Percentiles rank a stretch among this genome's conserved stretches.
phyloP scores from a whole-genome alignment of 148 eudicot species.

The Rhododendron molle region DNA sequence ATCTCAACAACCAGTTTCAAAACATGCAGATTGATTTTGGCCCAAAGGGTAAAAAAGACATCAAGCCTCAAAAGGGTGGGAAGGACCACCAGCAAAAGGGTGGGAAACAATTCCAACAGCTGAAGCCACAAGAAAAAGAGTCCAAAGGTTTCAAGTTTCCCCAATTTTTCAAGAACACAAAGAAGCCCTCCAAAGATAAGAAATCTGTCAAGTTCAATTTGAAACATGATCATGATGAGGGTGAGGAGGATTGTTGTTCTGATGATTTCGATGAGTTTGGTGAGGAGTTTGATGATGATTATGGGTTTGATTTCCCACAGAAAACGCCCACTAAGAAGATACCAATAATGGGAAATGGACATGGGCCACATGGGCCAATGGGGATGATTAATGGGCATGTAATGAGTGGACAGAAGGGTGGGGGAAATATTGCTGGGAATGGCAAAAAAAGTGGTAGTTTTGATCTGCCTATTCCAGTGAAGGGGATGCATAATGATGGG shows the following conservation, averaged over 20 bases:
- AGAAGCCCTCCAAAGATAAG: conserved; percentile 43
- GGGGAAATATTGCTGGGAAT: conserved; percentile 27
- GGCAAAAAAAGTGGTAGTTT: conserved; percentile 38
- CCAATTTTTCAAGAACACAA: conserved; percentile 14
- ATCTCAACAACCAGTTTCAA: conserved; percentile 46
- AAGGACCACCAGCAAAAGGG: conserved; percentile 32
- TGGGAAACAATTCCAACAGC: conserved; percentile 30
- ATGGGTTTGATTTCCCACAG: conserved; percentile 32
- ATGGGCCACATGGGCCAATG: conserved; percentile 24
- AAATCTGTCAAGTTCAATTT: conserved; percentile 61
- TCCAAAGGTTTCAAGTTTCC: conserved; percentile 22
- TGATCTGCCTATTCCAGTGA: conserved; percentile 22
- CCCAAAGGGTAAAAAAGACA: conserved; percentile 31
- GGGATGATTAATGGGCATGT: conserved; percentile 22
- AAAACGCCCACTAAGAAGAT: conserved; percentile 25
- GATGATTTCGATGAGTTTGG: conserved; percentile 48
- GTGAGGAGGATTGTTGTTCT: conserved; percentile 39
- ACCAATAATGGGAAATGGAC: conserved; percentile 28
- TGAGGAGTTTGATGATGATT: conserved; percentile 33
- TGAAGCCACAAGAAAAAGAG: conserved; percentile 40
- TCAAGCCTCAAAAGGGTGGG: conserved; percentile 31
- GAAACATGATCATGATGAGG: conserved; percentile 39
- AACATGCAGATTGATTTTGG: conserved; percentile 44
- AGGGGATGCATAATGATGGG: conserved; percentile 25
- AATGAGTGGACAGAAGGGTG: conserved; percentile 28